Conservation (phyloP, 257 asterid species). For the Penstemon barbatus region DNA sequence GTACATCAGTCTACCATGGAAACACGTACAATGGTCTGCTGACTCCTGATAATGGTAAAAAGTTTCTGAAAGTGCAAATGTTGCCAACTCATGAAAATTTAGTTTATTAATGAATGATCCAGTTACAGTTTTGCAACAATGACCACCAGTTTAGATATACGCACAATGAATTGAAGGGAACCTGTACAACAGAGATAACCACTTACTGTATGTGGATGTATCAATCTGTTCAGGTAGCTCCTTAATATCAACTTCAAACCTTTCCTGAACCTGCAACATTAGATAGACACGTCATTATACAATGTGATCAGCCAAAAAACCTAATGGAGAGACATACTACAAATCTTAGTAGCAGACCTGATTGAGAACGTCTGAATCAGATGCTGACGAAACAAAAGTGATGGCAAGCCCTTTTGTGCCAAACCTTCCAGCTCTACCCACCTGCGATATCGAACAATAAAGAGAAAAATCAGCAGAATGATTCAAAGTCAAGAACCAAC, state of each 20-base stretch:
- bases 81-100: too few relatives aligned
- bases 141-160: too few relatives aligned
- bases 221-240: slow-evolving; percentile 96
- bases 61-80: too few relatives aligned
- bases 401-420: slow-evolving; percentile 97
- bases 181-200: background rate
- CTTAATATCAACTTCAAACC: slow-evolving; percentile 92
- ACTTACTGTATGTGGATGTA: slow-evolving; percentile 89
- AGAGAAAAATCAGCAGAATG: slow-evolving; percentile 5
- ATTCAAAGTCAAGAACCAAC: background rate
- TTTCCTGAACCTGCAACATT: slow-evolving; percentile 73
- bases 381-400: slow-evolving; percentile 86
- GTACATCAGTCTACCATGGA: too few relatives aligned
- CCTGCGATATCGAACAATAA: slow-evolving; percentile 39
- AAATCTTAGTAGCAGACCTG: slow-evolving; percentile 46
- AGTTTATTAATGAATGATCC: background rate
- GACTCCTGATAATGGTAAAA: too few relatives aligned
- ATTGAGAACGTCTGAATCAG: slow-evolving; percentile 92
- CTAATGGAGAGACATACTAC: background rate
- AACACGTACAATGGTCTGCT: too few relatives aligned
- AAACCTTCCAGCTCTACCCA: slow-evolving; percentile 93
- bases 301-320: background rate
- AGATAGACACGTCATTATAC: background rate
- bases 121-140: background rate
- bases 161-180: background rate